Evolutionary conservation across 345 rosid genomes (phyloP).

Genomic region (Eucalyptus curtisii): DNA sequence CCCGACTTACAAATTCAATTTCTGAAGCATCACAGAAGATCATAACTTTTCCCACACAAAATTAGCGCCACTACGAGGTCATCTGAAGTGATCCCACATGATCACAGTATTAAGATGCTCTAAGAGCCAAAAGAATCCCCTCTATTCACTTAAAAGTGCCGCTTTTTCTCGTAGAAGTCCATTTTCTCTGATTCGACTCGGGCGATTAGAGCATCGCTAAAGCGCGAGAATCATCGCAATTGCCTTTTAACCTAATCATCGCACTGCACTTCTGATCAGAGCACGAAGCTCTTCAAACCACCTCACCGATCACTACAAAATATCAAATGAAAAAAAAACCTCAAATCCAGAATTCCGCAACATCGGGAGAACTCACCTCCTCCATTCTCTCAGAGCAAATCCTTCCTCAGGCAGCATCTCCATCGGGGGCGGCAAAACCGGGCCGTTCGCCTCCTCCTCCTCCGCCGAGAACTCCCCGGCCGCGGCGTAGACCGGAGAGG

Average conservation of each 20-base stretch:
- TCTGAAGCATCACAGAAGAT: not conserved
- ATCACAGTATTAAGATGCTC: not conserved
- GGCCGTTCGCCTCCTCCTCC: slow-evolving; percentile 35
- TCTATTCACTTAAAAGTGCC: not conserved
- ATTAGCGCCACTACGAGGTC: not conserved
- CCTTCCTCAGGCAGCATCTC: slow-evolving; percentile 59
- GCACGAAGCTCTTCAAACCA: not conserved
- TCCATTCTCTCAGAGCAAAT: slow-evolving; percentile 62
- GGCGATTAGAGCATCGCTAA: not conserved
- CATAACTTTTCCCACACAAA: not conserved
- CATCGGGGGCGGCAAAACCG: slow-evolving; percentile 39
- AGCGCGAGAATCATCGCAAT: not conserved
- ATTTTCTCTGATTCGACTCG: not conserved
- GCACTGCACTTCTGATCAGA: not conserved
- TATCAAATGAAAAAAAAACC: not conserved
- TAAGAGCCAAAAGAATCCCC: not conserved
- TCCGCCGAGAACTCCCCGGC: not conserved
- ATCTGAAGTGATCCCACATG: not conserved
- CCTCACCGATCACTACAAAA: not conserved
- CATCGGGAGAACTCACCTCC: slow-evolving; percentile 38
- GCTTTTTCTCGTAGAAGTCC: not conserved
- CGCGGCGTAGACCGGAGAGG: not conserved
- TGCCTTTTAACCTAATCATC: not conserved
- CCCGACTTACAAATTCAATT: not conserved
- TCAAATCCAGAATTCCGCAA: not conserved